phyloP scores from a whole-genome alignment of 495 filamentous ascomycete species.

The Xylaria bambusicola region DNA sequence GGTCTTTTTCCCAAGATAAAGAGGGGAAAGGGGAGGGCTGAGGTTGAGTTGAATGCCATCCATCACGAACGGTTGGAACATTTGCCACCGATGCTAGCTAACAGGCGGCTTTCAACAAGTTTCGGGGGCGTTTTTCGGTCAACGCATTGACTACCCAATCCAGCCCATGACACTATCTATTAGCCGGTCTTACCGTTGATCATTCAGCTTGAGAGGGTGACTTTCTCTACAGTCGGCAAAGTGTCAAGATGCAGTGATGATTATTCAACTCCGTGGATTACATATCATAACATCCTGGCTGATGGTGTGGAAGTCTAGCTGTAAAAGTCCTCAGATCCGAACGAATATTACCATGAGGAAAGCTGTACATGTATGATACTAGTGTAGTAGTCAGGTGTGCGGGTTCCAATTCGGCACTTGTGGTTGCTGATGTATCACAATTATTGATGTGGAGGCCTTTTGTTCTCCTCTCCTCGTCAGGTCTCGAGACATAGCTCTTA shows the following conservation, averaged over 20 bases:
- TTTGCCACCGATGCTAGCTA: neutral
- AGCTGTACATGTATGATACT: neutral
- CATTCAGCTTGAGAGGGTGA: neutral
- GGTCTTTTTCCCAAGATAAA: neutral
- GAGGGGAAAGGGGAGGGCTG: neutral
- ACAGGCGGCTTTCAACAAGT: neutral
- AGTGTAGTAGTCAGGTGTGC: conserved; percentile 1
- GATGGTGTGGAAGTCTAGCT: neutral
- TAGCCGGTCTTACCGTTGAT: neutral
- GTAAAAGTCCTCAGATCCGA: neutral
- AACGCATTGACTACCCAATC: neutral
- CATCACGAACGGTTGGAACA: neutral
- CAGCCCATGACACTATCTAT: neutral
- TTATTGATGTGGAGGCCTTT: neutral
- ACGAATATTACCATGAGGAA: neutral
- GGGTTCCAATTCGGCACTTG: conserved; percentile 6
- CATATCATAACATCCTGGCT: neutral
- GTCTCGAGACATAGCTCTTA: neutral
- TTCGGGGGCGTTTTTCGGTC: neutral
- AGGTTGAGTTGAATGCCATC: neutral
- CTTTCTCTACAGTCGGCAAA: neutral
- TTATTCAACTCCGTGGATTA: conserved; percentile 2
- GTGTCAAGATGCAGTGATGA: neutral
- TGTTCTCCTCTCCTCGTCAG: neutral
- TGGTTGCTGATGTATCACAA: conserved; percentile 12